Evolutionary conservation across 305 asterid species (phyloP), one percentile per base, ranked within the genome.

Genomic region (Fraxinus platypoda): DNA sequence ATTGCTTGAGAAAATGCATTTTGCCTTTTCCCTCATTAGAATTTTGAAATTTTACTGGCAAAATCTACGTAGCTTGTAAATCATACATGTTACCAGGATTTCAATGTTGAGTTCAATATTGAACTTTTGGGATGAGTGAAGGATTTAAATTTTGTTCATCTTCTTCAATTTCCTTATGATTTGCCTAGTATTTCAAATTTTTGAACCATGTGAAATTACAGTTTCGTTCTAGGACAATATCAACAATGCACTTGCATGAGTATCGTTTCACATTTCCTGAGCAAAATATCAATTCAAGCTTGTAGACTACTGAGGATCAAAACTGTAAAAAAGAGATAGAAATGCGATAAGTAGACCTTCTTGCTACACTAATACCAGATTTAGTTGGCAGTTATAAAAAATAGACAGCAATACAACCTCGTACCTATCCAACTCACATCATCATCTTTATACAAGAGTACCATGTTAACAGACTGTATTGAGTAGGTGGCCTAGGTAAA

Each of bases 51-150:
- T 19, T 59, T 59, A 52, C 23, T 52, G 62, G 59, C 54, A 59
- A 81, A 86, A 84, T 86, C 77, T 46, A 80, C 84, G 87, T 84
- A 85, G 89, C 87, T 83, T 86, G 89, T 88, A 88, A 82, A 87
- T 46, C 37, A 54, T 82, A 83, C 87, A 76, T 83, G 83, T 83
- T 76, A 78, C 68, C 54, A 64, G 46, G 68, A 75, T 41, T 78
- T 49, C 21, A 19, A 46, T 28, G 68, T 76, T 79, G 25, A 76
- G 77, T 81, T 43, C 41, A 35, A n/a, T 21, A 71, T 81, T 64
- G 34, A 25, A 23, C 33, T 64, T 64, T 64, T 64, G 15, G 74
- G 35, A 28, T 25, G 74, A 66, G 19, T 26, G 37, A 12, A 66
- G 37, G 15, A 3, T 25, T 21, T 8, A 66, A 25, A 3, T 66